Conservation (phyloP, 75 land plant genomes). For the Cryptomeria japonica region DNA sequence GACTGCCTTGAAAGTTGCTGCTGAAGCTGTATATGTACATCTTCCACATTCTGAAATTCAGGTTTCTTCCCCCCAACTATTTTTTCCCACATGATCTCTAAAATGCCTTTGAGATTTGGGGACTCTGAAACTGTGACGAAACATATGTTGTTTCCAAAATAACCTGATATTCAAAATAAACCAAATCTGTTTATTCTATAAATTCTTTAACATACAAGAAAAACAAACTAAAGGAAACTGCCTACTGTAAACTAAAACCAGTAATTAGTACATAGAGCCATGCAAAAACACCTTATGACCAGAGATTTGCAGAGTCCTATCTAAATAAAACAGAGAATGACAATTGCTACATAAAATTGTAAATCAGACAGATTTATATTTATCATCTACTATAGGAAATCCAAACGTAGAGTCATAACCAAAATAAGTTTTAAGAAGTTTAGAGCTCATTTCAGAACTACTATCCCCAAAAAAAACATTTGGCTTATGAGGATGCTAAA, state of each 20-base stretch:
- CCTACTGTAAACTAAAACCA: no score
- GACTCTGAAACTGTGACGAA: constrained; percentile 63
- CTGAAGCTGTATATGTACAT: not conserved
- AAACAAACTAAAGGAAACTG: no score
- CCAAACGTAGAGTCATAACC: not conserved
- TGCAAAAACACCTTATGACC: no score
- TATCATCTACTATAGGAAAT: no score
- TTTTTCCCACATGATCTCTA: constrained; percentile 32
- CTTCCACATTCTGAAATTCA: not conserved
- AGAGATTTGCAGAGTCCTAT: no score
- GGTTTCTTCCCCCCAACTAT: not conserved
- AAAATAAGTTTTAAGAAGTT: not conserved
- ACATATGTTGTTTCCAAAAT: constrained; percentile 30
- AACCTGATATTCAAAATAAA: constrained; percentile 18
- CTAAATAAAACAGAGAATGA: no score
- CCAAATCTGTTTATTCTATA: not conserved
- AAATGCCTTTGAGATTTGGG: constrained; percentile 14
- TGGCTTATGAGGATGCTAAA: no score
- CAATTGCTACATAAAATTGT: no score
- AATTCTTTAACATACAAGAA: not conserved
- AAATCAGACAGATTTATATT: no score
- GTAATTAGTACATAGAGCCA: no score
- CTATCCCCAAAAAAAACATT: not conserved
- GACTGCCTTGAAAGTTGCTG: not conserved
- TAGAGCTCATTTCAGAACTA: not conserved